These are phyloP conservation scores for Lichtheimia corymbifera DNA, from an alignment of 371 early-diverging fungal species.

Conservation along the genomic window DNA sequence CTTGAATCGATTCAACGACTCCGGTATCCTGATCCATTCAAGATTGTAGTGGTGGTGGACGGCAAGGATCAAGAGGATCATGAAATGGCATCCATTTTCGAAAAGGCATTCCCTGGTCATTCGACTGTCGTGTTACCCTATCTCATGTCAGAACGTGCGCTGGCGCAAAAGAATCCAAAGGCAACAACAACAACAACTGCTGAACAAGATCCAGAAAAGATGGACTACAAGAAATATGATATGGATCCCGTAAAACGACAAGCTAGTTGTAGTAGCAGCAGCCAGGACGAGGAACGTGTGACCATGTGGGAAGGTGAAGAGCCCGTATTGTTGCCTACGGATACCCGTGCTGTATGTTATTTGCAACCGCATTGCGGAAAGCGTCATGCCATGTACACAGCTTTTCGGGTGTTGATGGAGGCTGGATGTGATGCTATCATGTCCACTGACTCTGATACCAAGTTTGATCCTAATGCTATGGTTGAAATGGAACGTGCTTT, in stretches of 20 bases:
- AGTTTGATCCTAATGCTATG: slow-evolving; percentile 54
- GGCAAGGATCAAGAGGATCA: slow-evolving; percentile 60
- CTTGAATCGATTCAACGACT: slow-evolving; percentile 53
- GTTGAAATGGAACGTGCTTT: slow-evolving; percentile 54
- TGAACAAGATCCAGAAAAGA: slow-evolving; percentile 4
- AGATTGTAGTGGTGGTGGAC: slow-evolving; percentile 60
- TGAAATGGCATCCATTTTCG: slow-evolving; percentile 63
- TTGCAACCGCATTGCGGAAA: slow-evolving; percentile 66
- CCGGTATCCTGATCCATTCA: slow-evolving; percentile 55
- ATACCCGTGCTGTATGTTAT: slow-evolving; percentile 52
- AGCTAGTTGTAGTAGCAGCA: not conserved
- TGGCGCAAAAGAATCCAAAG: not conserved
- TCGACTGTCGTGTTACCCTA: slow-evolving; percentile 47
- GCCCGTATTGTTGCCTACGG: slow-evolving; percentile 31
- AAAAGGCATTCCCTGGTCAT: slow-evolving; percentile 52
- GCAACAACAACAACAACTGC: not conserved
- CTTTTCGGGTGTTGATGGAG: slow-evolving; percentile 56
- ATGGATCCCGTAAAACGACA: not conserved
- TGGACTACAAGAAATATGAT: not conserved
- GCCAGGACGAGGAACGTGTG: not conserved
- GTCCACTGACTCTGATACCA: slow-evolving; percentile 69
- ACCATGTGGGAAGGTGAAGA: slow-evolving; percentile 6
- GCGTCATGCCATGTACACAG: slow-evolving; percentile 69
- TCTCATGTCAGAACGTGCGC: slow-evolving; percentile 35
- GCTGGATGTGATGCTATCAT: slow-evolving; percentile 61